Percentiles rank a stretch among this genome's conserved stretches.
phyloP scores from a whole-genome alignment of 2,329 filamentous ascomycete genomes.

The Incumbomyces delicatus region DNA sequence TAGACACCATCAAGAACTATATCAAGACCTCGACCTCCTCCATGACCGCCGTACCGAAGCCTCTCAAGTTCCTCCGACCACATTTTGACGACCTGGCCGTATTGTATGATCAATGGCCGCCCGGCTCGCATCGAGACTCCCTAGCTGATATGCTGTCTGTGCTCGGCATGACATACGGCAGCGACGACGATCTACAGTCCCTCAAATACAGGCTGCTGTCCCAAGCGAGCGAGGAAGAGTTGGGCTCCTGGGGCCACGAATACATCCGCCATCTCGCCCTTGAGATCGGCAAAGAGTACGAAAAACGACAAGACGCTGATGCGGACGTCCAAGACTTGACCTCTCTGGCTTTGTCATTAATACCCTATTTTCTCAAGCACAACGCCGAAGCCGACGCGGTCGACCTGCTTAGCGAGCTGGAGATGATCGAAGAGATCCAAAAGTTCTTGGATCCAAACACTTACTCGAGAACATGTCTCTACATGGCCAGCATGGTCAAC shows the following conservation, averaged over 20 bases:
- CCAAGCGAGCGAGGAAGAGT: constrained; percentile 65
- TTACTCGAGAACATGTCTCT: constrained; percentile 84
- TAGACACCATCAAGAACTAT: constrained; percentile 94
- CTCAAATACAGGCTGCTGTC: constrained; percentile 89
- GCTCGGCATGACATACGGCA: constrained; percentile 96
- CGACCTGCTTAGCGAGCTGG: constrained; percentile 90
- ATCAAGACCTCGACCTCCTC: constrained; percentile 99
- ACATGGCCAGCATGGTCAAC: constrained; percentile 99
- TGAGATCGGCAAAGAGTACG: constrained; percentile 91
- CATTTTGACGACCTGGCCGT: constrained; percentile 86
- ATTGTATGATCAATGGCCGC: constrained; percentile 81
- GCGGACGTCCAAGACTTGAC: constrained; percentile 75
- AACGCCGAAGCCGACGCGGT: constrained; percentile 98
- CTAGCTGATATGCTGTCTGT: constrained; percentile 94
- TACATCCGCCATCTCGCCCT: constrained; percentile 92
- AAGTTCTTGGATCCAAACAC: constrained; percentile 89
- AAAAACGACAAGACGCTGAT: constrained; percentile 75
- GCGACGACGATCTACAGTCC: constrained; percentile 91
- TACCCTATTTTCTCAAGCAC: constrained; percentile 92
- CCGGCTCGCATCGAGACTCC: constrained; percentile 62
- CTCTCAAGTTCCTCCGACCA: constrained; percentile 91
- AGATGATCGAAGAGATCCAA: constrained; percentile 88
- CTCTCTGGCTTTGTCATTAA: constrained; percentile 71
- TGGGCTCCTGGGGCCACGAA: constrained; percentile 96
- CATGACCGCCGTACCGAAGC: constrained; percentile 98